Base-by-base conservation (phyloP, 257 asterid species). In the Solanum pimpinellifolium region DNA sequence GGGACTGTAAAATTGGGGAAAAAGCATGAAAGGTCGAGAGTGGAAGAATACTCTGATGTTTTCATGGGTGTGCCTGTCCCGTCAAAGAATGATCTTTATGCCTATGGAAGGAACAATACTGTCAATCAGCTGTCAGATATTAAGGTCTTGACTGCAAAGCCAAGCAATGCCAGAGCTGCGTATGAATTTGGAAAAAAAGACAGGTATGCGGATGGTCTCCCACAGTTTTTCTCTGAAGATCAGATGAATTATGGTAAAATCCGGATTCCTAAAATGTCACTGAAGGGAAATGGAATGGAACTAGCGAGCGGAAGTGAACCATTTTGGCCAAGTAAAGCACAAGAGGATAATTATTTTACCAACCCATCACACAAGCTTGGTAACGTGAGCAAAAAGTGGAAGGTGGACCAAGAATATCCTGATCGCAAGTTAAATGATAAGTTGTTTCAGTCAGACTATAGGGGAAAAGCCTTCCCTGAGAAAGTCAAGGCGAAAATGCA, bases 81-180 rank as follows among this genome's bases (percentile, higher is more conserved):
- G n/a, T 89, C 85, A 20, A 93, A 90, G 92, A 91, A 89, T 85
- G 94, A 90, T 68, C 84, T 90, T 52, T 91, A 90, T 90, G 90
- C 91, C 86, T 87, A 89, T 87, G 94, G 98, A 72, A 92, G 94
- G 92, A 95, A 93, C 90, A 96, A 90, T 89, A 86, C 91, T 86
- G 92, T 95, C 86, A 95, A 95, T 87, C 95, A 93, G 90, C 91
- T 96, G 90, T 96, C 99, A 47, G 98, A 95, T 89, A 96, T 93
- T 90, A 93, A 87, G 91, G 95, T 94, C 70, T 87, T 93, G 87
- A 94, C 98, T 85, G 88, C 98, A 60, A 96, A 93, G 88, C 94
- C 98, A 72, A 86, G 93, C 77, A 91, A 87, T 85, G 87, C 90
- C 18, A 92, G 95, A 91, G 88, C 89, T 86, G 74, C 93, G 4